phyloP scores from a whole-genome alignment of 108 stramenopile species.

The Asterionellopsis glacialis region DNA sequence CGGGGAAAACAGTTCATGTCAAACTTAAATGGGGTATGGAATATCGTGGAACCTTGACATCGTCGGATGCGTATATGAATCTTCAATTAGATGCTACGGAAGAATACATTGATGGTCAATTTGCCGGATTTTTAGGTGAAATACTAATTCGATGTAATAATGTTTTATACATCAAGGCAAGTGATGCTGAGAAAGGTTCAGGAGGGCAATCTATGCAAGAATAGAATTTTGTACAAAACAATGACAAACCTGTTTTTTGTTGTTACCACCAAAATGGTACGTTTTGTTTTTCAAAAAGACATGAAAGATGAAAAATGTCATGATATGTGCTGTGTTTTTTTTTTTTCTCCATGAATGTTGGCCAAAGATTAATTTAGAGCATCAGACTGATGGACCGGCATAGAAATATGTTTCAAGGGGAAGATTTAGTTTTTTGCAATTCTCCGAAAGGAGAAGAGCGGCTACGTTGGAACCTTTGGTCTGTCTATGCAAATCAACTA shows the following conservation, averaged over 20 bases:
- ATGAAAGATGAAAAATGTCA: neutral
- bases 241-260: no score
- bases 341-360: constrained; percentile 13
- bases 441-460: constrained; percentile 27
- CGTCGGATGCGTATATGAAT: constrained; percentile 98
- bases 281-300: neutral
- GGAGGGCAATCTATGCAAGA: constrained; percentile 22
- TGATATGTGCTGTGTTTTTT: neutral
- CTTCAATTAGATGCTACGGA: constrained; percentile 86
- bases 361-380: constrained; percentile 5
- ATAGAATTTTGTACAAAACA: neutral
- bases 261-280: no score
- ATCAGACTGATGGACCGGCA: constrained; percentile 1
- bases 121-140: constrained; percentile 94
- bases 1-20: constrained; percentile 89
- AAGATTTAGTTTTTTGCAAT: constrained; percentile 1
- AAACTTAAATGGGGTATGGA: constrained; percentile 99
- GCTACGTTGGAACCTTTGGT: constrained; percentile 10
- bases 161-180: constrained; percentile 92
- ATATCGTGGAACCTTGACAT: constrained; percentile 89
- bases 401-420: constrained; percentile 9
- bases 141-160: constrained; percentile 98
- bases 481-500: constrained; percentile 43
- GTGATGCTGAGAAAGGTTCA: constrained; percentile 25
- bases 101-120: constrained; percentile 93